phyloP scores from a whole-genome alignment of 2,329 filamentous ascomycete species.

The Leptographium wingfieldii region DNA sequence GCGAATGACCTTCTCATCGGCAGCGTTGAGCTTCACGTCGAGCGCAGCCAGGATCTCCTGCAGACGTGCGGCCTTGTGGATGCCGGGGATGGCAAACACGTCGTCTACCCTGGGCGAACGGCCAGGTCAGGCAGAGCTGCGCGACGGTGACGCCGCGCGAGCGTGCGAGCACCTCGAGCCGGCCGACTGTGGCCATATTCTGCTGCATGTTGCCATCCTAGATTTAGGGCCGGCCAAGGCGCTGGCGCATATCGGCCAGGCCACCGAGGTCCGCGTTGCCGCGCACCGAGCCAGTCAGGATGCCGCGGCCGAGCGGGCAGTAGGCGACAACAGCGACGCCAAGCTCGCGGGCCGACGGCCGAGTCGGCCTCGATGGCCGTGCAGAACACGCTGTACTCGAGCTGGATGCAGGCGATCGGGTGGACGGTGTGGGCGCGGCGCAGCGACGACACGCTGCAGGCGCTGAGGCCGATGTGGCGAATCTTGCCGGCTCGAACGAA shows the following conservation, averaged over 20 bases:
- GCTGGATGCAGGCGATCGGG: constrained; percentile 33
- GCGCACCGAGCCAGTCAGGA: constrained; percentile 39
- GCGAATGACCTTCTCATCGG: not conserved
- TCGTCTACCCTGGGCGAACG: constrained; percentile 6
- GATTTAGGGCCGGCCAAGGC: constrained; percentile 3
- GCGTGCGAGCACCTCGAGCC: not conserved
- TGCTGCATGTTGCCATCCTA: constrained; percentile 1
- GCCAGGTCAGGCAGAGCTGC: constrained; percentile 5
- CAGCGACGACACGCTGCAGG: constrained; percentile 29
- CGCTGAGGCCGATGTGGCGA: constrained; percentile 32
- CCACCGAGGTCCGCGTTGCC: constrained; percentile 11
- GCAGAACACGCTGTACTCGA: constrained; percentile 37
- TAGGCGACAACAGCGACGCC: constrained; percentile 44
- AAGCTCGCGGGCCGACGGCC: constrained; percentile 24
- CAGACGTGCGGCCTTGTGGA: constrained; percentile 9
- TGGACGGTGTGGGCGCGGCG: constrained; percentile 34
- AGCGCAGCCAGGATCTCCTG: constrained; percentile 15
- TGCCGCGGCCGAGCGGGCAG: constrained; percentile 44
- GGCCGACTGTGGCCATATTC: constrained; percentile 2
- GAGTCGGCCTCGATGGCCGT: constrained; percentile 29
- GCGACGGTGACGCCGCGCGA: not conserved
- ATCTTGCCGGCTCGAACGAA: constrained; percentile 24
- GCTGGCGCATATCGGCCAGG: not conserved
- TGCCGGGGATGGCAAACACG: constrained; percentile 8
- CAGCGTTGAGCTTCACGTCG: not conserved